Conservation (phyloP, 1,284 basidiomycete genomes). For the Ceratobasidium sp. region DNA sequence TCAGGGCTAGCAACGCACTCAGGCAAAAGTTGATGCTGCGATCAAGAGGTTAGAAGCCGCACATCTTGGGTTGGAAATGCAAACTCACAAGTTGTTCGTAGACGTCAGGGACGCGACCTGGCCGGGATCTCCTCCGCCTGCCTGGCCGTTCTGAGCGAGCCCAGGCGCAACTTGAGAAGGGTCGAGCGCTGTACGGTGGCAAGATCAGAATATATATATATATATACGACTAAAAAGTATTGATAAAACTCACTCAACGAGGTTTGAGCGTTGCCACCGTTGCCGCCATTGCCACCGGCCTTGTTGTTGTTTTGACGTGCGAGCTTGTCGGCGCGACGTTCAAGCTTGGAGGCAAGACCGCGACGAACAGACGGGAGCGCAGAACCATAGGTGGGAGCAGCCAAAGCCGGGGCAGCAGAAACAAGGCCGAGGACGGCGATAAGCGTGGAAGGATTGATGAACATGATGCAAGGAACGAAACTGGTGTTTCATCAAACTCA, state of each 20-base stretch:
- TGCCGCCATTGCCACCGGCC: not conserved
- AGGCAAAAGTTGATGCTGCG: constrained; percentile 30
- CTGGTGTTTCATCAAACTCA: not conserved
- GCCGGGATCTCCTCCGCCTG: constrained; percentile 55
- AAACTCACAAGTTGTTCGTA: constrained; percentile 59
- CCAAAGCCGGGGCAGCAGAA: constrained; percentile 22
- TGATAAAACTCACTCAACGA: constrained; percentile 42
- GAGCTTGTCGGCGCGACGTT: constrained; percentile 27
- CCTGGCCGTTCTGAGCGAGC: constrained; percentile 62
- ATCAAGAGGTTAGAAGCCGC: constrained; percentile 13
- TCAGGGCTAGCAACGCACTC: not conserved
- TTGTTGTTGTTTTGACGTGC: constrained; percentile 11
- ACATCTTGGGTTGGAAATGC: not conserved
- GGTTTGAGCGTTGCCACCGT: constrained; percentile 25
- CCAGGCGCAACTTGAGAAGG: constrained; percentile 60
- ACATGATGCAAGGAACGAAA: constrained; percentile 35
- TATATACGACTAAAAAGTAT: no score
- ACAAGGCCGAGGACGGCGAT: constrained; percentile 33
- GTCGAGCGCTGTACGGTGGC: constrained; percentile 55
- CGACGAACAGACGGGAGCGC: constrained; percentile 29
- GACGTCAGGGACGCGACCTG: constrained; percentile 63
- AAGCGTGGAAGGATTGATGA: constrained; percentile 26
- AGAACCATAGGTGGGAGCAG: not conserved
- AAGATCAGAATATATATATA: not conserved
- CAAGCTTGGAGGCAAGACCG: constrained; percentile 40